These are phyloP conservation scores for Pyrenochaeta sp. DNA, from an alignment of 2,329 filamentous ascomycete genomes.

Conservation along the genomic window DNA sequence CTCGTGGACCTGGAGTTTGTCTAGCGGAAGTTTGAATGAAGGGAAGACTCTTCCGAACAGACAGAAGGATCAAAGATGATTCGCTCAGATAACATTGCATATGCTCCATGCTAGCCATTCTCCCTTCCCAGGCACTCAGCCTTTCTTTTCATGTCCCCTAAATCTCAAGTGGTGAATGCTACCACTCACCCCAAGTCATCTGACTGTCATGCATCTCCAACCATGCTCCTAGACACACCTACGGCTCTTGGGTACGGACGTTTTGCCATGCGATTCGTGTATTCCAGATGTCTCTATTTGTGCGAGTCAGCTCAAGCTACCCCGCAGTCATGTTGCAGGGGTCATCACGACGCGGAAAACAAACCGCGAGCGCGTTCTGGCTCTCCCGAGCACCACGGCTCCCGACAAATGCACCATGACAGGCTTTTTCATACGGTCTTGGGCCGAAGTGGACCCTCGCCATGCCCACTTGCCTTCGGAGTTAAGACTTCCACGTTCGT, in stretches of 20 bases:
- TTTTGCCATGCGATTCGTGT: not conserved
- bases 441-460: constrained; percentile 6
- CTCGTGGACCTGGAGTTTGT: not conserved
- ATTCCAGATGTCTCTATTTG: not conserved
- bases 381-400: constrained; percentile 15
- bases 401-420: constrained; percentile 2
- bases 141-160: not conserved
- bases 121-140: not conserved
- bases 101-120: not conserved
- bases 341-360: constrained; percentile 33
- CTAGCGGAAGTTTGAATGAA: not conserved
- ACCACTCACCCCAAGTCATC: not conserved
- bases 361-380: constrained; percentile 27
- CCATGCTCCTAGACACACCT: not conserved
- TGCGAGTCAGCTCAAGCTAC: not conserved
- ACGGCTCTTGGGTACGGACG: not conserved
- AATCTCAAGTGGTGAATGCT: not conserved
- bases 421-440: not conserved
- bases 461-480: constrained; percentile 5
- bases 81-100: not conserved
- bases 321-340: not conserved
- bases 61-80: not conserved
- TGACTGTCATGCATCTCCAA: not conserved
- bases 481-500: constrained; percentile 15
- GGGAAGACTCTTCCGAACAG: constrained; percentile 10